These are phyloP conservation scores for Poronia punctata DNA, from an alignment of 495 filamentous ascomycete species.

Conservation along the genomic window DNA sequence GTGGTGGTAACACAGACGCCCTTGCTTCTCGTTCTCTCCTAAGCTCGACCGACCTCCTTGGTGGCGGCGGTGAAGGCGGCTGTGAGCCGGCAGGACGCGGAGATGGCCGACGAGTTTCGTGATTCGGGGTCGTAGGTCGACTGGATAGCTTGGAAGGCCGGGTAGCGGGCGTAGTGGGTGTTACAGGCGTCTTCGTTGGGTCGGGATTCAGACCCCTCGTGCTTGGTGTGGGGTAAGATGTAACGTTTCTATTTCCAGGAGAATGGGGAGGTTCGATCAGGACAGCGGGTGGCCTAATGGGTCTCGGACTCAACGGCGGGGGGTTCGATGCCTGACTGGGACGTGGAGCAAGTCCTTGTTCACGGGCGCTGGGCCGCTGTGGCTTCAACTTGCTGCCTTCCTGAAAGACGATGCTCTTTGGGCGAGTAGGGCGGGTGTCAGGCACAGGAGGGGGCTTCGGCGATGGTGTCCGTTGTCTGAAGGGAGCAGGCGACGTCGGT, in stretches of 20 bases:
- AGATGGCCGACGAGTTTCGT: conserved; percentile 40
- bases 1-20: conserved; percentile 50
- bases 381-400: conserved; percentile 16
- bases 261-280: conserved; percentile 69
- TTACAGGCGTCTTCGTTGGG: conserved; percentile 35
- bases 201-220: conserved; percentile 37
- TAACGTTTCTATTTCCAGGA: conserved; percentile 48
- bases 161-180: conserved; percentile 43
- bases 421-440: conserved; percentile 37
- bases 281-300: conserved; percentile 57
- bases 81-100: conserved; percentile 32
- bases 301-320: conserved; percentile 42
- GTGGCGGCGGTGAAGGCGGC: conserved; percentile 49
- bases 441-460: conserved; percentile 47
- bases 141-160: conserved; percentile 49
- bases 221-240: conserved; percentile 32
- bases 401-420: conserved; percentile 15
- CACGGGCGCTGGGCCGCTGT: conserved; percentile 15
- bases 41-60: conserved; percentile 45
- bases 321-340: conserved; percentile 24
- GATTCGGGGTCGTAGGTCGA: conserved; percentile 41
- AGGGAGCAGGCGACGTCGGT: conserved; percentile 23
- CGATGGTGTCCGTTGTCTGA: conserved; percentile 32
- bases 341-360: conserved; percentile 10
- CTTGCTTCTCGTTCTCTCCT: conserved; percentile 33